Base-by-base conservation (phyloP, 139 green algal species). In the Monoraphidium neglectum region DNA sequence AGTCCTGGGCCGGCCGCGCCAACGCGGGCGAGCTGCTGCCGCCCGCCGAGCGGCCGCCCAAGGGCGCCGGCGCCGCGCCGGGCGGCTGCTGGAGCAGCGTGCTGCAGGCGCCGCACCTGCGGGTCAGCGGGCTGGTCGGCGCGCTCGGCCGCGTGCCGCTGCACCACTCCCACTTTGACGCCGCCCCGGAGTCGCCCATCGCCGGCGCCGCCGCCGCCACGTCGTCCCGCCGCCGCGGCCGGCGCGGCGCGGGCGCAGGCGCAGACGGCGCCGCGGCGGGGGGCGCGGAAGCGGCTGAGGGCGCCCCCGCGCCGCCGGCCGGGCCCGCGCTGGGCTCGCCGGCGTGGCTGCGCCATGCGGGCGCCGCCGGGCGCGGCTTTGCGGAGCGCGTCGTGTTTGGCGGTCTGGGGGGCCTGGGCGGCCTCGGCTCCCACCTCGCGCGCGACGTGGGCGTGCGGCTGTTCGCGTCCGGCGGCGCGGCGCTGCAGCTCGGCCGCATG, bases 401-500 rank as follows among this genome's bases (percentile, higher is more conserved):
- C 2, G 36, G 26, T 12, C 63, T 47, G 4, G 32, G 38, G 46
- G 40, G 64, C 12, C 49, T 86, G 18, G 59, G 72, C 24, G 40
- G 64, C 10, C 49, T 86, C 4, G 59, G 72, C 24, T 49, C 32
- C 43, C 68, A 53, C 72, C 67, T 77, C 38, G 57, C 35, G 28
- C 72, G 62, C 18, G 60, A 77, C 16, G 57, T 60, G 0, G 43
- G 26, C 23, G n/a, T 79, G 67, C 76, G 79, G 2, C 78, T 75
- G 12, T 87, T 89, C 78, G 81, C 75, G 13, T 70, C 53, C 37
- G 72, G 54, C 3, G 81, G 67, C 8, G 76, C 70, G 4, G 70
- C 43, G 13, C 23, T 84, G 59, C 85, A 90, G 79, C 5, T 85
- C 13, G 82, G 85, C 0, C 75, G 75, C 13, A 83, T 87, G 77